Evolutionary conservation across 2,329 filamentous ascomycete genomes (phyloP).

Genomic region (Clarireedia paspali): DNA sequence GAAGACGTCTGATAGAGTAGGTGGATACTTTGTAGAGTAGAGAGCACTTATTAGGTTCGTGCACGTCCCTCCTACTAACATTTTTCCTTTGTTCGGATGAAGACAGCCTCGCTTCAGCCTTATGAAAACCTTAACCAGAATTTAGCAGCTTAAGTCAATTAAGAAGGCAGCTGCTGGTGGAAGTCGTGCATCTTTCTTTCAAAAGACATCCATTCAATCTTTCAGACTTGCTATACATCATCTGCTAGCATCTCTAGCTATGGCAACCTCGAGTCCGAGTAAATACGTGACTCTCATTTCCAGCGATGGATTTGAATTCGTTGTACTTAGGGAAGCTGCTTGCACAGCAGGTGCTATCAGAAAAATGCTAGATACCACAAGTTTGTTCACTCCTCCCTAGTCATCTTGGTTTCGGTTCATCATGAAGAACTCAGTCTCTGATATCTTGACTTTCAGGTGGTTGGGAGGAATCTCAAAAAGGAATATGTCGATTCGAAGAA

Average conservation of each 20-base stretch:
- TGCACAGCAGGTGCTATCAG: slow-evolving; percentile 64
- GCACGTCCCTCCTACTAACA: too few species aligned
- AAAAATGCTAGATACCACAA: slow-evolving; percentile 64
- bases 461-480: slow-evolving; percentile 57
- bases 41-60: too few species aligned
- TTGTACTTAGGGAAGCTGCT: slow-evolving; percentile 63
- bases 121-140: too few species aligned
- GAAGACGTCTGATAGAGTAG: too few species aligned
- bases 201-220: background rate
- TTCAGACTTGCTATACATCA: background rate
- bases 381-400: slow-evolving; percentile 31
- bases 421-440: background rate
- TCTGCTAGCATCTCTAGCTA: slow-evolving; percentile 1
- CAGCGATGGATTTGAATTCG: slow-evolving; percentile 68
- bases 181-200: background rate
- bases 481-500: slow-evolving; percentile 60
- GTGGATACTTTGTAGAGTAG: too few species aligned
- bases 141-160: too few species aligned
- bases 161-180: background rate
- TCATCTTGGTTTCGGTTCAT: background rate
- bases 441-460: slow-evolving; percentile 37
- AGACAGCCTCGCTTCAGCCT: too few species aligned
- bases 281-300: slow-evolving; percentile 75
- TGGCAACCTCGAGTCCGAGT: slow-evolving; percentile 29
- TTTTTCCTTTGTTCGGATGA: too few species aligned